Evolutionary conservation across 179 eudicot genomes (phyloP), one percentile per base, ranked within the genome.

Genomic region (Amaranthus tricolor): DNA sequence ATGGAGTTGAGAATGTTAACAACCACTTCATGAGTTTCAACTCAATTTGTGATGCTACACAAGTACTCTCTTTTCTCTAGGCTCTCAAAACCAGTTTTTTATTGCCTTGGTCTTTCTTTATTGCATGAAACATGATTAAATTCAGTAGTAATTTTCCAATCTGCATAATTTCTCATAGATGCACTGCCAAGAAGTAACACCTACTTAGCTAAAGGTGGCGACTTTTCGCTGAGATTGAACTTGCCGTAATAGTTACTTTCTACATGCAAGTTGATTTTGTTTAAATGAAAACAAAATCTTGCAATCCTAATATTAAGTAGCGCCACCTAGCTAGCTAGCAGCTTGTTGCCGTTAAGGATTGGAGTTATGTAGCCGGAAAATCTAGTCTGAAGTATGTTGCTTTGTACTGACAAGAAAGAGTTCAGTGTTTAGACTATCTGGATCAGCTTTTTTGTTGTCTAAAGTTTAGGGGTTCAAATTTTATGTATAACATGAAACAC

Each of bases 1-100:
- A 76, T 75, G 99, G 99, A 59, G 90, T 95, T 68, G 90, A 90
- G 83, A 93, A 89, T 77, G 15, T 89, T 71, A 90, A 84, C 78
- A 80, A 85, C 67, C 99, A 93, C 84, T 93, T 92, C 89, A 65
- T 86, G 60, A 93, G 96, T 82, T 95, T 95, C 85, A 95, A 95
- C 83, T 93, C 99, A 9, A 95, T 95, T 64, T 95, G 99, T 78
- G 99, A 95, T 82, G 98, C 98, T 58, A 91, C 96, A 76, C 98
- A 93, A 77, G 99, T 93, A 89, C 43, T 65, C 50, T 40, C 73
- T 66, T 57, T 72, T 70, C 71, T 72, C 62, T 63, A 19, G 52
- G 17, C 31, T n/a, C 17, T 19, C 21, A 59, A 17, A 21, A 49
- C 43, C 55, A 40, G 74, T 62, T 76, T 59, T 40, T 53, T 24